Percentiles rank a stretch among this genome's conserved stretches.
phyloP scores from a whole-genome alignment of 1,284 basidiomycete species.

The Apiotrichum gracile region DNA sequence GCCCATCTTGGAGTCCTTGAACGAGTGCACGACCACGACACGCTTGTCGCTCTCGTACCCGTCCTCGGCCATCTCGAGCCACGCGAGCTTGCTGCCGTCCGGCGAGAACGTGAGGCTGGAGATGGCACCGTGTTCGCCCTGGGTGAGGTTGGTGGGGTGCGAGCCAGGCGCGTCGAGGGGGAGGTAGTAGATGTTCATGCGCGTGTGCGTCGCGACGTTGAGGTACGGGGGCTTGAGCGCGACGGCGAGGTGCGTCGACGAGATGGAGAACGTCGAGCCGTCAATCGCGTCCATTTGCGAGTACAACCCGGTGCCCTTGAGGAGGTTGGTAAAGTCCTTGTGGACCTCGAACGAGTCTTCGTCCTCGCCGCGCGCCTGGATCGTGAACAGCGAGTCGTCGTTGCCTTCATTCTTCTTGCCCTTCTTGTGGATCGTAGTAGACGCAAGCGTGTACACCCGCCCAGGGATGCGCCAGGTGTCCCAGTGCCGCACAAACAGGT shows the following conservation, averaged over 20 bases:
- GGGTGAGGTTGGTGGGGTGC: slow-evolving; percentile 55
- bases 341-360: slow-evolving; percentile 25
- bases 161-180: slow-evolving; percentile 22
- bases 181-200: slow-evolving; percentile 47
- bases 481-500: slow-evolving; percentile 75
- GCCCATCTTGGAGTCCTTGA: slow-evolving; percentile 49
- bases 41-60: slow-evolving; percentile 67
- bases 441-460: slow-evolving; percentile 48
- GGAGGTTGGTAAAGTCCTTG: slow-evolving; percentile 55
- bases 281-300: slow-evolving; percentile 67
- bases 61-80: slow-evolving; percentile 78
- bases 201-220: slow-evolving; percentile 56
- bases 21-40: slow-evolving; percentile 65
- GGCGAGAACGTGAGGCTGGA: slow-evolving; percentile 62
- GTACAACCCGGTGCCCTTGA: slow-evolving; percentile 58
- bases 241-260: slow-evolving; percentile 63
- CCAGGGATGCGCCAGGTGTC: slow-evolving; percentile 77
- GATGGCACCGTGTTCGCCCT: slow-evolving; percentile 74
- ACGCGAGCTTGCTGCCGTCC: slow-evolving; percentile 66
- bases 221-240: slow-evolving; percentile 74
- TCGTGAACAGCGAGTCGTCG: too few species aligned
- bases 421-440: slow-evolving; percentile 46
- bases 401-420: slow-evolving; percentile 26
- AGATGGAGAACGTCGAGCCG: slow-evolving; percentile 57
- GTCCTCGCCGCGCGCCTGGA: too few species aligned